A percentile compares a stretch with the other conserved stretches of the same genome.
phyloP scores from a whole-genome alignment of 495 filamentous ascomycete genomes.

The Xylaria castorea region DNA sequence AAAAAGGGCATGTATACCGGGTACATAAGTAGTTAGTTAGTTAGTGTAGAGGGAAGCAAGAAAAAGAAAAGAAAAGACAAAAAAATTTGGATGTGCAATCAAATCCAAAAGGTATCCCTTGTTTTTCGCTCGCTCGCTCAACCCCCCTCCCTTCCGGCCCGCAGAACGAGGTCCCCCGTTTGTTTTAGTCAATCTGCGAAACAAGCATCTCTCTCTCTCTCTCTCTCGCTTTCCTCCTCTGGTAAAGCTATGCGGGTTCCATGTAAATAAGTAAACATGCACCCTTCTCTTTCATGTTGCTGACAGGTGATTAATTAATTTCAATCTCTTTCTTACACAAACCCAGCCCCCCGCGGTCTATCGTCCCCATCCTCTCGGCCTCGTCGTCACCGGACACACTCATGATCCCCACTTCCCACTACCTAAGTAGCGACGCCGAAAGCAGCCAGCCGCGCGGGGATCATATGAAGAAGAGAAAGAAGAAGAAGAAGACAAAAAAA shows the following conservation, averaged over 20 bases:
- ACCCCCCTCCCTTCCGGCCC: conserved; percentile 7
- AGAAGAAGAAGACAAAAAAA: no score
- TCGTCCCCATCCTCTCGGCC: no score
- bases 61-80: neutral
- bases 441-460: no score
- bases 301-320: no score
- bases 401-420: no score
- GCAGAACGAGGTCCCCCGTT: neutral
- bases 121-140: neutral
- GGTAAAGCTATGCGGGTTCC: neutral
- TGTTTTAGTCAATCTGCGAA: conserved; percentile 9
- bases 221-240: neutral
- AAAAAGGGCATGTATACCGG: no score
- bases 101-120: neutral
- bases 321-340: neutral
- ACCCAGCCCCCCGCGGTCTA: no score
- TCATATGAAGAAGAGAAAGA: neutral
- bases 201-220: neutral
- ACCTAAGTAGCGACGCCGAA: no score
- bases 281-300: no score
- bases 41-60: neutral
- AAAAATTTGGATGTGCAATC: neutral
- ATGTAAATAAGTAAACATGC: neutral
- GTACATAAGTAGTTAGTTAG: neutral
- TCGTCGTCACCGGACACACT: no score